Evolutionary conservation across 2,329 filamentous ascomycete genomes (phyloP), one percentile per base, ranked within the genome.

Genomic region (Talaromyces sp.): DNA sequence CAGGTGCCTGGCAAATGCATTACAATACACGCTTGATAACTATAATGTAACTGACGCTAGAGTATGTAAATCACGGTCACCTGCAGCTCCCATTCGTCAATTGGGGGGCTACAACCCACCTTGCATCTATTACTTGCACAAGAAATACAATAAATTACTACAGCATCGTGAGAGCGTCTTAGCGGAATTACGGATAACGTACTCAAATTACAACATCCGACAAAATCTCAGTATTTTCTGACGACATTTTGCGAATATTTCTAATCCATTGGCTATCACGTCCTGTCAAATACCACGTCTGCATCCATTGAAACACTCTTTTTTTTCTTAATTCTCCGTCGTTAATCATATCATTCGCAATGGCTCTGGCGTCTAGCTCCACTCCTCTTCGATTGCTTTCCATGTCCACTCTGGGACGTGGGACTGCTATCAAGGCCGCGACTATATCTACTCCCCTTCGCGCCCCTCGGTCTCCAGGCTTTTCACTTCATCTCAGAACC

Each of bases 401-500:
- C 39, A 45, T 45, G 56, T 41, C 56, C 31, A 7, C 27, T 13
- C 7, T 58, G 10, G 25, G 37, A 43, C 56, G 56, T 58, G 56
- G 37, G 56, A 59, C 56, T 33, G 8, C 15, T 10, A 2, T 59
- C 37, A 59, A n/a, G 39, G 39, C 17, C 37, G 19, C 56, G 17
- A 59, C 56, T 66, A 64, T 66, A 63, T 66, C 61, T 66, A 64
- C 43, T 45, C 54, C 33, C 15, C 45, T 11, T 33, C 47, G 33
- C 19, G 17, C 65, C 47, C 25, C 61, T 59, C 65, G 45, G 25
- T 64, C 47, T 17, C 37, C 50, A 5, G 6, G 10, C 6, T 27
- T 45, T 33, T 54, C 33, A 35, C 22, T 39, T 41, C 61, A 49
- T 43, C 56, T 41, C 10, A 47, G 37, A 33, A 19, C 33, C 17